Evolutionary conservation across 805 yeast genomes (phyloP).

Genomic region (Candida khao-thaluensis): DNA sequence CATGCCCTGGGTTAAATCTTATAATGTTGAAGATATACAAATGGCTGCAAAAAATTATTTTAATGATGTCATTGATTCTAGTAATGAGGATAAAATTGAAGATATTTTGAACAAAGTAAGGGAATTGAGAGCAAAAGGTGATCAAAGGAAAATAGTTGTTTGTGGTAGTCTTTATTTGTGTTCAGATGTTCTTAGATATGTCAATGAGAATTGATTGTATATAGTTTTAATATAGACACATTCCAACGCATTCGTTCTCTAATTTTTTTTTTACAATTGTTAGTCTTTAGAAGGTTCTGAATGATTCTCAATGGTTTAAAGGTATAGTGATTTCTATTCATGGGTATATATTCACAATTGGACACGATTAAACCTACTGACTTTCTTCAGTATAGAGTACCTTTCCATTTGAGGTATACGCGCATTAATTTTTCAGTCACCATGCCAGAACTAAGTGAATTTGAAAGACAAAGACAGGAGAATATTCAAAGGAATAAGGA

Average conservation of each 20-base stretch:
- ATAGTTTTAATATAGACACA: too few relatives aligned
- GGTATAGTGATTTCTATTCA: too few relatives aligned
- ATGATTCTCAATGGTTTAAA: too few relatives aligned
- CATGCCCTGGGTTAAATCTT: slow-evolving; percentile 89
- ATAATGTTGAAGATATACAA: slow-evolving; percentile 23
- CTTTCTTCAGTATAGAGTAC: too few relatives aligned
- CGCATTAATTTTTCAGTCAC: background rate
- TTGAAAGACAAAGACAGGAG: slow-evolving; percentile 68
- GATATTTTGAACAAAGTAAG: slow-evolving; percentile 16
- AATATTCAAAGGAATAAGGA: slow-evolving; percentile 84
- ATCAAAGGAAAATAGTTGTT: slow-evolving; percentile 31
- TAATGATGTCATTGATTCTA: slow-evolving; percentile 13
- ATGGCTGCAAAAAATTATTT: slow-evolving; percentile 21
- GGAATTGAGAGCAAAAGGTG: slow-evolving; percentile 18
- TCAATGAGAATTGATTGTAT: slow-evolving; percentile 1
- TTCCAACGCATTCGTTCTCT: too few relatives aligned
- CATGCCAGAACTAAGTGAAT: slow-evolving; percentile 50
- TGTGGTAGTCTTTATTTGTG: slow-evolving; percentile 46
- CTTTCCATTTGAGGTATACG: too few relatives aligned
- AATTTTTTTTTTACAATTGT: too few relatives aligned
- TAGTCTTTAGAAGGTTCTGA: too few relatives aligned
- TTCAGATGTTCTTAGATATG: slow-evolving; percentile 35
- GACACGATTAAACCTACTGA: too few relatives aligned
- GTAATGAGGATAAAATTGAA: slow-evolving; percentile 13
- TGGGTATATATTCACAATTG: too few relatives aligned